Base-by-base conservation (phyloP, 2,329 filamentous ascomycete species). In the Calonectria ilicicola region DNA sequence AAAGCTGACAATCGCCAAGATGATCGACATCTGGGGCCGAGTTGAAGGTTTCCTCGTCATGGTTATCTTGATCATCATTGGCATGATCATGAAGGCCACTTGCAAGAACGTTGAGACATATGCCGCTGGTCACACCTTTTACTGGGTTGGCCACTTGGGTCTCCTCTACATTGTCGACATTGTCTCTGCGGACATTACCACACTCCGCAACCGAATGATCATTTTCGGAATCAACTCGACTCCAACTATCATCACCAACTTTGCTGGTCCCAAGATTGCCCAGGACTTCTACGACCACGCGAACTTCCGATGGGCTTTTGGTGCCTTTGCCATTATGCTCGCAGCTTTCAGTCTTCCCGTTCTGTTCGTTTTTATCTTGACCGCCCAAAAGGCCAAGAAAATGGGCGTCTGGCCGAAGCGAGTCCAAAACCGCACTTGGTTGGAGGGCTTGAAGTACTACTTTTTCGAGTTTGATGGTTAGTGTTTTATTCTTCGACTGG, bases 271-370 rank as follows among this genome's bases (percentile, higher is more conserved):
- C 17, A 76, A 71, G 46, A 78, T 79, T 40, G 77, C 76, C 5
- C 66, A 79, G 56, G 46, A 75, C 15, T 79, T 79, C 65, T 74
- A 75, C 21, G 38, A 73, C 62, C 67, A 80, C 69, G 76, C 72
- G 6, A 78, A 77, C 44, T 79, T 78, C 62, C 75, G 76, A 2
- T 79, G 77, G 77, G 78, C 77, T 10, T 93, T 91, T 77, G 92
- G 91, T 47, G 87, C 88, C 72, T 94, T 93, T 82, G 87, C 89
- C 46, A 91, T 94, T 75, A 88, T 93, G 72, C 84, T 91, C 6
- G 91, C 92, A 27, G 83, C 89, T 47, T 88, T 92, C 65, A 89
- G 89, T 62, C 75, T 91, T 27, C 92, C 93, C 0, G 85, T 94
- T 27, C 88, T 89, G 40, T 79, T 85, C 23, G 83, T 92, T 19